Conservation (phyloP, 495 filamentous ascomycete genomes). For the Trichocladium uniseriatum region DNA sequence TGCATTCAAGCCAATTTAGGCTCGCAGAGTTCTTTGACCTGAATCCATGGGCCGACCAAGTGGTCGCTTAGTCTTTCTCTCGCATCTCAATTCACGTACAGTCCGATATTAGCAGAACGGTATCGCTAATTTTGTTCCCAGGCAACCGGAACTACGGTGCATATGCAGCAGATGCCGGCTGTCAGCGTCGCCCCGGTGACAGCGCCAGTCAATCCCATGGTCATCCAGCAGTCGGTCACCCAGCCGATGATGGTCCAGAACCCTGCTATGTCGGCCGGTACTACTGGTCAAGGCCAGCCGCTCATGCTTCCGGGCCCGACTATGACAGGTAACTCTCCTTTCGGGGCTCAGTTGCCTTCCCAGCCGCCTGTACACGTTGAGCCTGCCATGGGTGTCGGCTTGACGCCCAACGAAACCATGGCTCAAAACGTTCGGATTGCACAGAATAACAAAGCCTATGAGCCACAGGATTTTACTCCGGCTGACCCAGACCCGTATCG, state of each 20-base stretch:
- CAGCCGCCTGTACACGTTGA: conserved; percentile 19
- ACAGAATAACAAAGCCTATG: conserved; percentile 30
- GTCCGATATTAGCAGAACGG: neutral
- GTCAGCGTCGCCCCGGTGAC: conserved; percentile 8
- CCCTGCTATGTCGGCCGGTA: neutral
- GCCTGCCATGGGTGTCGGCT: conserved; percentile 31
- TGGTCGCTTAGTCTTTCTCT: neutral
- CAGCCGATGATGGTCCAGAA: conserved; percentile 16
- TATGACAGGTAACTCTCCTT: conserved; percentile 9
- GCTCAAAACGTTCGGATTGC: conserved; percentile 33
- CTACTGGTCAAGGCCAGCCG: neutral
- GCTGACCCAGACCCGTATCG: conserved; percentile 42
- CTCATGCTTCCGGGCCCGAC: conserved; percentile 3
- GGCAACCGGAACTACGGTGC: conserved; percentile 2
- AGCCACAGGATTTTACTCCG: conserved; percentile 44
- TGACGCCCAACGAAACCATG: conserved; percentile 29
- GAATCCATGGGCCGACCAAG: neutral
- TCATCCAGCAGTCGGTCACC: conserved; percentile 13
- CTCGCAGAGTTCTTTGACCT: neutral
- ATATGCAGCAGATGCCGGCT: conserved; percentile 11
- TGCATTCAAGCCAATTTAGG: neutral
- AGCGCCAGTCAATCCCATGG: conserved; percentile 8
- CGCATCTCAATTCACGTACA: neutral
- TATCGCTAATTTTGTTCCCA: neutral
- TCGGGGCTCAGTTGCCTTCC: conserved; percentile 5